Percentiles rank a stretch among this genome's conserved stretches.
Conservation (phyloP, 2,329 filamentous ascomycete genomes). For the Bipolaris cookei region DNA sequence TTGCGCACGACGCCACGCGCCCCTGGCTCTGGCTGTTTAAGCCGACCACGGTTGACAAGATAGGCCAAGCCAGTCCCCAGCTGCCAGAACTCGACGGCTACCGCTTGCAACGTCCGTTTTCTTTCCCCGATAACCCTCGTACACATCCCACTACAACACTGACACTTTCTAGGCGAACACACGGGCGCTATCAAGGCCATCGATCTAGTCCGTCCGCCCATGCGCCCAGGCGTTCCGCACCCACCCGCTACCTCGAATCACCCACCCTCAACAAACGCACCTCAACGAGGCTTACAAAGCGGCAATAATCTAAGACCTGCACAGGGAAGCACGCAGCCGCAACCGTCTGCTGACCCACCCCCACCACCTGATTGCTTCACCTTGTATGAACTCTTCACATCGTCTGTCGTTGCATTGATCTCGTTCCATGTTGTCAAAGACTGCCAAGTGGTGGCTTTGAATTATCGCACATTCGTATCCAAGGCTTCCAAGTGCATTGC, state of each 20-base stretch:
- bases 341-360: slow-evolving; percentile 20
- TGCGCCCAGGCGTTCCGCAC: slow-evolving; percentile 31
- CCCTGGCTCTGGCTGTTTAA: slow-evolving; percentile 48
- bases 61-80: slow-evolving; percentile 27
- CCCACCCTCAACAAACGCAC: slow-evolving; percentile 28
- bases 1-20: slow-evolving; percentile 39
- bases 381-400: slow-evolving; percentile 49
- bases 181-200: slow-evolving; percentile 42
- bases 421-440: slow-evolving; percentile 44
- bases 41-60: slow-evolving; percentile 32
- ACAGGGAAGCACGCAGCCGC: slow-evolving; percentile 25
- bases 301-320: slow-evolving; percentile 27
- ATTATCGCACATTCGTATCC: slow-evolving; percentile 47
- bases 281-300: slow-evolving; percentile 28
- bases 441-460: slow-evolving; percentile 42
- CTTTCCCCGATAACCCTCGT: too few relatives aligned
- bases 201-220: slow-evolving; percentile 42
- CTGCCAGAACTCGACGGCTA: slow-evolving; percentile 41
- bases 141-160: slow-evolving; percentile 16
- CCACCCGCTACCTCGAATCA: slow-evolving; percentile 24
- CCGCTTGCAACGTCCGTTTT: slow-evolving; percentile 36
- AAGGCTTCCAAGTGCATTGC: slow-evolving; percentile 22
- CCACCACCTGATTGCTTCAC: slow-evolving; percentile 40
- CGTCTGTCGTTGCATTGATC: slow-evolving; percentile 46
- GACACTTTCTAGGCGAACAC: slow-evolving; percentile 40